Evolutionary conservation across 768 basidiomycete genomes (phyloP).

Genomic region (Boletus sensibilis): DNA sequence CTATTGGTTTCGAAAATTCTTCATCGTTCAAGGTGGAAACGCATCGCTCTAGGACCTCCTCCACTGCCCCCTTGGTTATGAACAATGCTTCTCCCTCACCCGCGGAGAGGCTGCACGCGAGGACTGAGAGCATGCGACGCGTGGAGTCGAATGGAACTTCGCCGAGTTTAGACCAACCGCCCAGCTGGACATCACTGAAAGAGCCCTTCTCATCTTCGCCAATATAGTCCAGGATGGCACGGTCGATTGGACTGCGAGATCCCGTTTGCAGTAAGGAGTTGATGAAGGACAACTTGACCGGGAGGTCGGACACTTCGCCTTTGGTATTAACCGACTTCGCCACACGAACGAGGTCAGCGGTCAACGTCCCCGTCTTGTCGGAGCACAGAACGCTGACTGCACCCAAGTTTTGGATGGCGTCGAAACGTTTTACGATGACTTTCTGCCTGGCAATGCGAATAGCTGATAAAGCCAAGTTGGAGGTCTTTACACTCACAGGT

Average conservation of each 20-base stretch:
- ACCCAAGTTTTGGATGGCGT: constrained; percentile 61
- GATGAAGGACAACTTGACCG: constrained; percentile 30
- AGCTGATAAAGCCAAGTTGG: constrained; percentile 60
- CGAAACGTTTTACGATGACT: constrained; percentile 61
- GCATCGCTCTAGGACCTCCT: constrained; percentile 34
- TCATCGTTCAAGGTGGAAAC: constrained; percentile 18
- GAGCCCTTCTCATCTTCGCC: constrained; percentile 12
- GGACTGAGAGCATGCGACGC: constrained; percentile 36
- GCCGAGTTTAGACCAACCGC: constrained; percentile 31
- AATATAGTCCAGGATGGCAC: constrained; percentile 33
- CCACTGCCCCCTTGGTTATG: constrained; percentile 33
- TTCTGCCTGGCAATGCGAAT: constrained; percentile 54
- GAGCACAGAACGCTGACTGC: constrained; percentile 55
- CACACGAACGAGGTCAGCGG: constrained; percentile 39
- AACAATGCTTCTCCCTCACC: constrained; percentile 22
- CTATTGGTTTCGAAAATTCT: constrained; percentile 13
- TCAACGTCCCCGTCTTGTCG: constrained; percentile 67
- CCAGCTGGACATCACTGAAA: constrained; percentile 6
- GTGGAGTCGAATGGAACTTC: constrained; percentile 39
- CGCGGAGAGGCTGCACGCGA: constrained; percentile 27
- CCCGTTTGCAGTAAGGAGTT: constrained; percentile 36
- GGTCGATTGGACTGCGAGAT: constrained; percentile 37
- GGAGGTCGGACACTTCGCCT: constrained; percentile 26
- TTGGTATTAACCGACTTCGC: constrained; percentile 27
- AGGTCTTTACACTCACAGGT: constrained; percentile 46